A percentile compares a stretch with the other conserved stretches of the same genome.
Conservation (phyloP, 2,329 filamentous ascomycete genomes). For the Fusarium sp. region DNA sequence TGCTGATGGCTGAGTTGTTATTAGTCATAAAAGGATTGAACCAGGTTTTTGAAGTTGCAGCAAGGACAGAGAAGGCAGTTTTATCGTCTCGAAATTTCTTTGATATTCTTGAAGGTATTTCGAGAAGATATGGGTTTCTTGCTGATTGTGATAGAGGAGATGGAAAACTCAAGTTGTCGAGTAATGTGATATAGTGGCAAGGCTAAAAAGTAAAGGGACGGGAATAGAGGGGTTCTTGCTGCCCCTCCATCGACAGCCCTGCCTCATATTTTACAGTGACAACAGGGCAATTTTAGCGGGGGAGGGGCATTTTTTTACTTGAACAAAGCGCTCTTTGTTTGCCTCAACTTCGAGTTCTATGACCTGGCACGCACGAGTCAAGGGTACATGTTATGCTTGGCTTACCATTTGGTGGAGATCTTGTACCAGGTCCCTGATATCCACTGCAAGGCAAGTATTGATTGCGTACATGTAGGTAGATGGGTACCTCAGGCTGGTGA, state of each 20-base stretch:
- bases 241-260: slow-evolving; percentile 21
- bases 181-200: slow-evolving; percentile 9
- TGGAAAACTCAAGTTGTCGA: background rate
- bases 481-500: slow-evolving; percentile 12
- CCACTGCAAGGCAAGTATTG: slow-evolving; percentile 27
- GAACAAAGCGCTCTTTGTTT: background rate
- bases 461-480: slow-evolving; percentile 22
- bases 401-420: slow-evolving; percentile 23
- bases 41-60: slow-evolving; percentile 14
- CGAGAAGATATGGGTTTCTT: background rate
- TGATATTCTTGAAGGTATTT: slow-evolving; percentile 3
- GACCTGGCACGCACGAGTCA: slow-evolving; percentile 11
- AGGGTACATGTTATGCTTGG: slow-evolving; percentile 16
- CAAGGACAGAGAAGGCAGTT: background rate
- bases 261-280: slow-evolving; percentile 1
- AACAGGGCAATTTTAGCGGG: slow-evolving; percentile 16
- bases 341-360: slow-evolving; percentile 1
- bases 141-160: background rate
- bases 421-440: slow-evolving; percentile 25
- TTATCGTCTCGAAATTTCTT: slow-evolving; percentile 18
- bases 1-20: slow-evolving; percentile 16
- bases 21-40: slow-evolving; percentile 40
- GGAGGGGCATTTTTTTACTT: slow-evolving; percentile 28
- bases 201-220: slow-evolving; percentile 4
- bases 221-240: slow-evolving; percentile 9